These are phyloP conservation scores for Lipomyces japonicus DNA, from an alignment of 805 yeast species.

Conservation along the genomic window DNA sequence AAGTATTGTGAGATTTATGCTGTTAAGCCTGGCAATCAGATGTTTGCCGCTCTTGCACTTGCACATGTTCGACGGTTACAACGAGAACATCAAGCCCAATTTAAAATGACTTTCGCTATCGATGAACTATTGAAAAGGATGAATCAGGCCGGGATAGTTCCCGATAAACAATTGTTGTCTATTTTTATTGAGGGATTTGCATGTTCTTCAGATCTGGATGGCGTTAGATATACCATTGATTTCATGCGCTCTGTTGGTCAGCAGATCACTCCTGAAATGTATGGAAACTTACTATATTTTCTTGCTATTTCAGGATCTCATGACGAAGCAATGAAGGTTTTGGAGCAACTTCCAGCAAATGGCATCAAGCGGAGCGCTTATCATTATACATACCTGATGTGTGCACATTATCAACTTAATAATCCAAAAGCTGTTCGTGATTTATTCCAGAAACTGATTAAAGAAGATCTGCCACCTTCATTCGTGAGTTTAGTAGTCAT, in stretches of 20 bases:
- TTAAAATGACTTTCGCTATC: neutral
- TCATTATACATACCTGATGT: constrained; percentile 25
- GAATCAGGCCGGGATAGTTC: constrained; percentile 3
- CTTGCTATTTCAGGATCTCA: constrained; percentile 15
- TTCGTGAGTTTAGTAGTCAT: neutral
- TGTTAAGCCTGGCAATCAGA: constrained; percentile 15
- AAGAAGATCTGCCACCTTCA: too few species aligned
- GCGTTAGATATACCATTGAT: constrained; percentile 8
- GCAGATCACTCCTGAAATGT: constrained; percentile 7
- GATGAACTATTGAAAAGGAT: neutral
- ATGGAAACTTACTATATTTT: constrained; percentile 19
- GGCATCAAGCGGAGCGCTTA: constrained; percentile 12
- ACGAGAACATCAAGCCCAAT: neutral
- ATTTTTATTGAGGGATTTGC: constrained; percentile 19
- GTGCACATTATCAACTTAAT: constrained; percentile 6
- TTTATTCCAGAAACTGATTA: too few species aligned
- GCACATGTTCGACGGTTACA: constrained; percentile 10
- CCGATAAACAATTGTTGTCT: constrained; percentile 17
- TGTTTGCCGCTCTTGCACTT: constrained; percentile 8
- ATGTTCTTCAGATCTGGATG: constrained; percentile 5
- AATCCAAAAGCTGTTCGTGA: neutral
- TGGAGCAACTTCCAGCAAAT: constrained; percentile 10
- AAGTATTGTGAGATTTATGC: constrained; percentile 2
- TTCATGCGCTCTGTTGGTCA: constrained; percentile 9
- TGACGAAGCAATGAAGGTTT: constrained; percentile 12